phyloP scores from a whole-genome alignment of 2,329 filamentous ascomycete genomes.

The Fusarium setosum region DNA sequence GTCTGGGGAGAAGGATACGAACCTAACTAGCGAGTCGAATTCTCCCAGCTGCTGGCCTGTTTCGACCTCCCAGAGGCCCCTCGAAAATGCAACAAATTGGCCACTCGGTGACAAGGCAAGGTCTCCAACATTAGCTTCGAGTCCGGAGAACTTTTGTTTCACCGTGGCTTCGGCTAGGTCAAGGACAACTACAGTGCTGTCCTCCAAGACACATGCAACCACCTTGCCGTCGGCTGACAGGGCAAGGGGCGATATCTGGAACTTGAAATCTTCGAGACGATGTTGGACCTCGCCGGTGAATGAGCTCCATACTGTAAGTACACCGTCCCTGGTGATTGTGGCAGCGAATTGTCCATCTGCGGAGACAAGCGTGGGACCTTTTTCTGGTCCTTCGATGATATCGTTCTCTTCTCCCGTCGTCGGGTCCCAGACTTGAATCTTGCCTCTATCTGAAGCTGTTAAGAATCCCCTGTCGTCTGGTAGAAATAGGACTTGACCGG shows the following conservation, averaged over 20 bases:
- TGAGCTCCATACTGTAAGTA: not conserved
- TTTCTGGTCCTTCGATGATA: not conserved
- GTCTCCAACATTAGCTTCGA: not conserved
- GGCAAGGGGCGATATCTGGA: not conserved
- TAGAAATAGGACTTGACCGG: not conserved
- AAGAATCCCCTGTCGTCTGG: not conserved
- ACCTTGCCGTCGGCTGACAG: not conserved
- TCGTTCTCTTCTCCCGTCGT: not conserved
- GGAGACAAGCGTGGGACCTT: not conserved
- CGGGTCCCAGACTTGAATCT: not conserved
- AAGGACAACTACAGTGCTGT: not conserved
- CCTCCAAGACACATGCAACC: not conserved
- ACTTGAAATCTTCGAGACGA: too few relatives aligned
- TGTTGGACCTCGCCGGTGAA: not conserved
- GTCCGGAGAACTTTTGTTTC: too few relatives aligned
- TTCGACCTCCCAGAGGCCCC: not conserved
- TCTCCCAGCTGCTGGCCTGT: not conserved
- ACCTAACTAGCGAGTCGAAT: not conserved
- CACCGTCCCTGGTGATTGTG: fast-evolving
- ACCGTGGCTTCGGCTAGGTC: not conserved
- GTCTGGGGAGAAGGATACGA: not conserved
- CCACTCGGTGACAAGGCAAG: not conserved
- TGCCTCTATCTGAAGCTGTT: not conserved
- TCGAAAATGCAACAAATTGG: not conserved
- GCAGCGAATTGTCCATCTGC: not conserved